phyloP scores from a whole-genome alignment of 2,329 filamentous ascomycete genomes.

The Sporothrix variecibatus region DNA sequence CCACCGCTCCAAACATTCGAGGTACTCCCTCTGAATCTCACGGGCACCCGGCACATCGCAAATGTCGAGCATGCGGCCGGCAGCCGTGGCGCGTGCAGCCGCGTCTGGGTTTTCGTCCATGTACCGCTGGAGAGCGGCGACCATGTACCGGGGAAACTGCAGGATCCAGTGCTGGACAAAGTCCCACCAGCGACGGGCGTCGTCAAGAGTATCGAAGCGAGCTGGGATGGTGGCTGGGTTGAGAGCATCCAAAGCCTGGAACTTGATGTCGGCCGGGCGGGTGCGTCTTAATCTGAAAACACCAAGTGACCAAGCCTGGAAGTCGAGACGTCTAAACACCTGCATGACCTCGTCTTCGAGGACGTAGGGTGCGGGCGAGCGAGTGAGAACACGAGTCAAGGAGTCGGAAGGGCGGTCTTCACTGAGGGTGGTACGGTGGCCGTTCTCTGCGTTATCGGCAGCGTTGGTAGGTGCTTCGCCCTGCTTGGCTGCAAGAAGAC shows the following conservation, averaged over 20 bases:
- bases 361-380: slow-evolving; percentile 31
- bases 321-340: slow-evolving; percentile 38
- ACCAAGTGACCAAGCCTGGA: slow-evolving; percentile 36
- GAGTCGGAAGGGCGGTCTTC: slow-evolving; percentile 12
- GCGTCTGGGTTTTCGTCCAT: slow-evolving; percentile 23
- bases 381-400: slow-evolving; percentile 17
- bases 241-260: slow-evolving; percentile 26
- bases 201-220: slow-evolving; percentile 32
- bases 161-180: slow-evolving; percentile 36
- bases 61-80: slow-evolving; percentile 28
- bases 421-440: neutral
- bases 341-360: slow-evolving; percentile 37
- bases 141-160: slow-evolving; percentile 33
- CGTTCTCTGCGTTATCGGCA: neutral
- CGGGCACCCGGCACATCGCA: slow-evolving; percentile 29
- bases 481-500: neutral
- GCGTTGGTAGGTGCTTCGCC: neutral
- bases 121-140: slow-evolving; percentile 29
- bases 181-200: slow-evolving; percentile 38
- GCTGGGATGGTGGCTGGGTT: slow-evolving; percentile 31
- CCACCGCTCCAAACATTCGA: slow-evolving; percentile 47
- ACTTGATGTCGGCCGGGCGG: slow-evolving; percentile 25
- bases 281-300: slow-evolving; percentile 29
- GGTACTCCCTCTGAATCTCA: slow-evolving; percentile 35
- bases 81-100: neutral